Percentiles rank a stretch among this genome's conserved stretches.
phyloP scores from a whole-genome alignment of 2,329 filamentous ascomycete species.

The Cytospora schulzeri region DNA sequence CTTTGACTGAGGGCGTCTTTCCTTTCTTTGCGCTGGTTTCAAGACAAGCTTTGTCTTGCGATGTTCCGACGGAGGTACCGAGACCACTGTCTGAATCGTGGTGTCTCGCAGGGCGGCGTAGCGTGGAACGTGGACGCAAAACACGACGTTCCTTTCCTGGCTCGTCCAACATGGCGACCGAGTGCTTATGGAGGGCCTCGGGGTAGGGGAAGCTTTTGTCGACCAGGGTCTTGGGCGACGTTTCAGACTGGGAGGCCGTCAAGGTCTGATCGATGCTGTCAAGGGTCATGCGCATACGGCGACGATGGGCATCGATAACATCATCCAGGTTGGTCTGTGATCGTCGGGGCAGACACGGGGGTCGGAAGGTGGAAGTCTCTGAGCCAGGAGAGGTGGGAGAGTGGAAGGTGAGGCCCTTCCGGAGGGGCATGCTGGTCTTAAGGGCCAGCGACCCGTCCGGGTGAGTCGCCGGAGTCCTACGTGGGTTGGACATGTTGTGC shows the following conservation, averaged over 20 bases:
- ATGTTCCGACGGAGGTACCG: conserved; percentile 76
- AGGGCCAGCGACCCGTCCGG: conserved; percentile 47
- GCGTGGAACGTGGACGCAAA: conserved; percentile 52
- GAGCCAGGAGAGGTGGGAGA: conserved; percentile 47
- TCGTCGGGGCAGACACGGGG: conserved; percentile 61
- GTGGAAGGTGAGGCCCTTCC: conserved; percentile 71
- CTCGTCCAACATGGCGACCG: conserved; percentile 51
- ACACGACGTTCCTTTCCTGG: conserved; percentile 50
- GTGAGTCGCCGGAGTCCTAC: conserved; percentile 47
- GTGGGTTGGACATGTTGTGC: conserved; percentile 42
- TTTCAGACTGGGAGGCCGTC: conserved; percentile 42
- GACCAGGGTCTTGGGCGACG: conserved; percentile 41
- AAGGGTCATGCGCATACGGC: conserved; percentile 68
- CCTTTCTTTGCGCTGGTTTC: conserved; percentile 47
- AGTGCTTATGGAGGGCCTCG: conserved; percentile 59
- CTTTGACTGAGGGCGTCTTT: conserved; percentile 38
- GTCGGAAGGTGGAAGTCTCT: conserved; percentile 45
- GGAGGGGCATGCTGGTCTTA: conserved; percentile 62
- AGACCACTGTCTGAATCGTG: conserved; percentile 86
- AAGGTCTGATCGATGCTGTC: conserved; percentile 66
- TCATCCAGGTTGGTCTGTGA: conserved; percentile 72
- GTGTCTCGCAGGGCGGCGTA: conserved; percentile 59
- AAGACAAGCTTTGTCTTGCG: conserved; percentile 51
- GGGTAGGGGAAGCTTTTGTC: conserved; percentile 64
- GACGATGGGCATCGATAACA: conserved; percentile 69